Evolutionary conservation across 805 yeast genomes (phyloP).

Genomic region (Pichia sporocuriosa): DNA sequence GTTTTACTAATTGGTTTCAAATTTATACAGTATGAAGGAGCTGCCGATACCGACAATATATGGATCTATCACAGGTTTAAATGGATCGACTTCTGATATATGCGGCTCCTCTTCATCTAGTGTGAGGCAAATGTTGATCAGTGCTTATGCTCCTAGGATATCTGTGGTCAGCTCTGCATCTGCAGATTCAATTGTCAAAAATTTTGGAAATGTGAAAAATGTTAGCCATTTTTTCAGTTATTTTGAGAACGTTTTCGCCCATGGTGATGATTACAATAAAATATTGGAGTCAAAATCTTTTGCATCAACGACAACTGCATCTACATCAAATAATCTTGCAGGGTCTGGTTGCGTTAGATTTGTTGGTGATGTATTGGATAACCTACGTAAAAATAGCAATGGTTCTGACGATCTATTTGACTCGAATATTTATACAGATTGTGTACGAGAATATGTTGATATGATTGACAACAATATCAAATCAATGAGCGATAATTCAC

Average conservation of each 20-base stretch:
- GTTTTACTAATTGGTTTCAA: too few relatives aligned
- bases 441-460: constrained; percentile 4
- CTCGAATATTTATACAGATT: not conserved
- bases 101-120: constrained; percentile 26
- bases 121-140: constrained; percentile 25
- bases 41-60: constrained; percentile 6
- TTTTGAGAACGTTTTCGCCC: constrained; percentile 19
- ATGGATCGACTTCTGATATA: constrained; percentile 13
- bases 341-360: constrained; percentile 10
- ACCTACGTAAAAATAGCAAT: not conserved
- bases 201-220: constrained; percentile 12
- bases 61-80: not conserved
- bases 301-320: not conserved
- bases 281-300: not conserved
- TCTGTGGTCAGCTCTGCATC: constrained; percentile 24
- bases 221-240: constrained; percentile 18
- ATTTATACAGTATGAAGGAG: too few relatives aligned
- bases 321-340: not conserved
- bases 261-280: constrained; percentile 1
- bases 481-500: not conserved
- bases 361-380: constrained; percentile 8
- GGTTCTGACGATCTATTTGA: constrained; percentile 3
- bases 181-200: constrained; percentile 20
- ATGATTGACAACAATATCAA: not conserved
- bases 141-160: constrained; percentile 28